Evolutionary conservation across 2,329 filamentous ascomycete species (phyloP).

Genomic region (Phialocephala subalpina): DNA sequence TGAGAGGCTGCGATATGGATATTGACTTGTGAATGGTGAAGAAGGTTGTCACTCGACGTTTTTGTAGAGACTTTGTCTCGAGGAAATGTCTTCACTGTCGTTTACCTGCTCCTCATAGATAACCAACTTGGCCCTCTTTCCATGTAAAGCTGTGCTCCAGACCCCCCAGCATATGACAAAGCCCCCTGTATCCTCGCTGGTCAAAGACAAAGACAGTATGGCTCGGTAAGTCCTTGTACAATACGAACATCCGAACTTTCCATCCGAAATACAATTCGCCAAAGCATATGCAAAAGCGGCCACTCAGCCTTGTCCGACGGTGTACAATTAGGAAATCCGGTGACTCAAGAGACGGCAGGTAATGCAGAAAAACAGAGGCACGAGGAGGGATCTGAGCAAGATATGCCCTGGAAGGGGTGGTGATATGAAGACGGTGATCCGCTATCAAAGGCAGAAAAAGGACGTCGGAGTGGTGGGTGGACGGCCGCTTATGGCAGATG

Average conservation of each 20-base stretch:
- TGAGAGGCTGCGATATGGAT: neutral
- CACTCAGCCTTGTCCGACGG: neutral
- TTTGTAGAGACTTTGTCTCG: neutral
- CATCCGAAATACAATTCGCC: neutral
- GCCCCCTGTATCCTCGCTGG: neutral
- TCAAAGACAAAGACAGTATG: neutral
- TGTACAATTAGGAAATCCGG: neutral
- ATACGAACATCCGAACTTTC: neutral
- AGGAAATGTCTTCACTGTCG: neutral
- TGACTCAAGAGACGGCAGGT: neutral
- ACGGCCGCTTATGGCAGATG: neutral
- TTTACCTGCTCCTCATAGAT: neutral
- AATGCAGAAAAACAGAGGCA: neutral
- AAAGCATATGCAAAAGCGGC: neutral
- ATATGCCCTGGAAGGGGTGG: neutral
- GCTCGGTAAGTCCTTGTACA: neutral
- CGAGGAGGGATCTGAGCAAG: neutral
- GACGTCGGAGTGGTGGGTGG: neutral
- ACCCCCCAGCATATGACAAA: neutral
- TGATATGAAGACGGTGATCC: conserved; percentile 1
- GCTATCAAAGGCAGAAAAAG: neutral
- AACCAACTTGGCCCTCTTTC: neutral
- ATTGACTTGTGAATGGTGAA: neutral
- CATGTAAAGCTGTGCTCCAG: neutral
- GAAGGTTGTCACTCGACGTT: neutral